Evolutionary conservation across 31 red algal species (phyloP).

Genomic region (Asparagopsis taxiformis): DNA sequence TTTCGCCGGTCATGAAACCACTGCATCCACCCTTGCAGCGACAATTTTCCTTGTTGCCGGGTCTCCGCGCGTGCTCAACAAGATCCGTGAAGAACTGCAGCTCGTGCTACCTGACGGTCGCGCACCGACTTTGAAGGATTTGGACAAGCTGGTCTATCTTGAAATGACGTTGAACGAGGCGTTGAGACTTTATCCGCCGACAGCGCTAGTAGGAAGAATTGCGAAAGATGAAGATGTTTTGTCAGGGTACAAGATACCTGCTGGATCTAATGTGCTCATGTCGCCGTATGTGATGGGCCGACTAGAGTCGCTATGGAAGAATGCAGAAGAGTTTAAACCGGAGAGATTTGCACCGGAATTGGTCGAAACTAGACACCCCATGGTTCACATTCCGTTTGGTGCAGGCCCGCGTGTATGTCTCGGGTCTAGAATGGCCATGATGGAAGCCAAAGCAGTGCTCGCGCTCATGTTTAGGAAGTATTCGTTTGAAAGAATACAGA

Average conservation of each 20-base stretch:
- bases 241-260: constrained; percentile 29
- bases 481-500: constrained; percentile 15
- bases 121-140: constrained; percentile 13
- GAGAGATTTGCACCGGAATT: constrained; percentile 16
- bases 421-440: constrained; percentile 34
- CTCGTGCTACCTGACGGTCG: constrained; percentile 17
- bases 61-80: constrained; percentile 9
- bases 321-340: constrained; percentile 27
- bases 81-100: constrained; percentile 25
- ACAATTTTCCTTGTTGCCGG: constrained; percentile 28
- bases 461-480: constrained; percentile 19
- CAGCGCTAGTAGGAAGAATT: constrained; percentile 41
- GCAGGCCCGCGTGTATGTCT: constrained; percentile 53
- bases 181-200: constrained; percentile 36
- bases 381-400: constrained; percentile 43
- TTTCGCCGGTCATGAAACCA: constrained; percentile 51
- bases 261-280: constrained; percentile 32
- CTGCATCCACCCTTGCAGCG: constrained; percentile 28
- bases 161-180: constrained; percentile 46
- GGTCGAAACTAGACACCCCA: constrained; percentile 26
- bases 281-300: constrained; percentile 53
- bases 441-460: constrained; percentile 22
- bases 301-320: constrained; percentile 30
- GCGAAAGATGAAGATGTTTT: constrained; percentile 28
- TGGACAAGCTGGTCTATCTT: constrained; percentile 27